Evolutionary conservation across 2,329 filamentous ascomycete species (phyloP).

Genomic region (Aspergillus ruber): DNA sequence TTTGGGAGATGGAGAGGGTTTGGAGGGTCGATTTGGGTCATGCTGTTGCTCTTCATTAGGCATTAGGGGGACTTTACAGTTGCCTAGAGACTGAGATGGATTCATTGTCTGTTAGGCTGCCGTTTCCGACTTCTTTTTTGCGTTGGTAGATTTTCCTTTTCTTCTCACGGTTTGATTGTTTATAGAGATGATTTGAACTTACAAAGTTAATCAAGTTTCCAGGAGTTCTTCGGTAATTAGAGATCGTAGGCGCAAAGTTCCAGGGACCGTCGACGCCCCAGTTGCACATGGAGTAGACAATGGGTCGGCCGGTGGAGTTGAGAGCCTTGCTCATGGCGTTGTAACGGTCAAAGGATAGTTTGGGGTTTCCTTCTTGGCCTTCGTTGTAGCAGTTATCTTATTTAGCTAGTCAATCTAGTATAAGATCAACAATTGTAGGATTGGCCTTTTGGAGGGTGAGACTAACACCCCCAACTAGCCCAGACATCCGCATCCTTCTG

Average conservation of each 20-base stretch:
- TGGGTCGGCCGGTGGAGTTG: slow-evolving; percentile 41
- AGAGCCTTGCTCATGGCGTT: slow-evolving; percentile 44
- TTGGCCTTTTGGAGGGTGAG: no score
- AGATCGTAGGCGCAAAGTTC: slow-evolving; percentile 43
- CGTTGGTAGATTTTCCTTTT: no score
- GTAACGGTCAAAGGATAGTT: slow-evolving; percentile 43
- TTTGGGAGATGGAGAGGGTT: slow-evolving; percentile 42
- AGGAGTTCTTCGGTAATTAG: slow-evolving; percentile 42
- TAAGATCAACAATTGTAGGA: no score
- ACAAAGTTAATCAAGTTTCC: slow-evolving; percentile 46
- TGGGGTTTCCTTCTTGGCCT: slow-evolving; percentile 44
- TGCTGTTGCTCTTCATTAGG: slow-evolving; percentile 43
- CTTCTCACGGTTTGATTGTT: no score
- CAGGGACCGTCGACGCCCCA: slow-evolving; percentile 48
- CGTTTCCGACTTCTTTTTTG: slow-evolving; percentile 41
- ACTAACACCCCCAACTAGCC: slow-evolving; percentile 46
- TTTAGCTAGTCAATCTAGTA: slow-evolving; percentile 44
- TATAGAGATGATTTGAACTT: no score
- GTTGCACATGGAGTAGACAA: slow-evolving; percentile 45
- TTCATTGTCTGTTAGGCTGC: slow-evolving; percentile 33
- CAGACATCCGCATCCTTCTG: slow-evolving; percentile 48
- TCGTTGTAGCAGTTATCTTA: slow-evolving; percentile 55
- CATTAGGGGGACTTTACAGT: slow-evolving; percentile 44
- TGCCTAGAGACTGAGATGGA: slow-evolving; percentile 46
- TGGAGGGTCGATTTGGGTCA: slow-evolving; percentile 34